A percentile compares a stretch with the other conserved stretches of the same genome.
These are phyloP conservation scores for Eucalyptus melliodora DNA, from an alignment of 345 rosid genomes.

Conservation along the genomic window DNA sequence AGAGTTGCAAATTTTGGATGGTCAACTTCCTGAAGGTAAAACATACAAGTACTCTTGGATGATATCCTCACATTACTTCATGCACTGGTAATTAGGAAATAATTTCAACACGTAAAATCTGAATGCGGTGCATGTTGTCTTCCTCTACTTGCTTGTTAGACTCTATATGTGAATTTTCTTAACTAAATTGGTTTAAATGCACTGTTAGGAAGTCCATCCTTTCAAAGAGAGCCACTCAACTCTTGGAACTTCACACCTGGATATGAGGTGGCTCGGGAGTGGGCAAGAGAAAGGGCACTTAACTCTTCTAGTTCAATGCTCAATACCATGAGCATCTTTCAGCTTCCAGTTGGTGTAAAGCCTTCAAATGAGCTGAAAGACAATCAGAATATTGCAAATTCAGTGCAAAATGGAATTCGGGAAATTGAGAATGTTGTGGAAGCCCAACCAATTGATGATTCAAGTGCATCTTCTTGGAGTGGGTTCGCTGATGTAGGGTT, in stretches of 20 bases:
- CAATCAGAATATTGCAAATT: slow-evolving; percentile 1
- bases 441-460: slow-evolving; percentile 13
- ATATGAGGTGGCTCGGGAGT: slow-evolving; percentile 48
- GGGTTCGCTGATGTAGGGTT: slow-evolving; percentile 29
- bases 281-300: slow-evolving; percentile 58
- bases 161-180: neutral
- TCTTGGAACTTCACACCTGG: slow-evolving; percentile 64
- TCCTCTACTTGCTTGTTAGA: neutral
- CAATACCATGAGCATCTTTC: slow-evolving; percentile 46
- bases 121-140: neutral
- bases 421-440: slow-evolving; percentile 24
- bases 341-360: slow-evolving; percentile 86
- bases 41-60: neutral
- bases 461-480: slow-evolving; percentile 25
- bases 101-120: neutral
- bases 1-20: slow-evolving; percentile 5
- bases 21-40: slow-evolving; percentile 51
- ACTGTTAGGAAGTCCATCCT: slow-evolving; percentile 38
- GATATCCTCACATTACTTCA: neutral
- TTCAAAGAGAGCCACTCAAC: slow-evolving; percentile 53
- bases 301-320: slow-evolving; percentile 31
- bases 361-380: slow-evolving; percentile 32
- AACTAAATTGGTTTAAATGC: neutral
- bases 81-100: neutral
- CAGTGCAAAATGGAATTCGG: slow-evolving; percentile 8